A percentile compares a stretch with the other conserved stretches of the same genome.
phyloP scores from a whole-genome alignment of 345 rosid genomes.

The Isatis tinctoria region DNA sequence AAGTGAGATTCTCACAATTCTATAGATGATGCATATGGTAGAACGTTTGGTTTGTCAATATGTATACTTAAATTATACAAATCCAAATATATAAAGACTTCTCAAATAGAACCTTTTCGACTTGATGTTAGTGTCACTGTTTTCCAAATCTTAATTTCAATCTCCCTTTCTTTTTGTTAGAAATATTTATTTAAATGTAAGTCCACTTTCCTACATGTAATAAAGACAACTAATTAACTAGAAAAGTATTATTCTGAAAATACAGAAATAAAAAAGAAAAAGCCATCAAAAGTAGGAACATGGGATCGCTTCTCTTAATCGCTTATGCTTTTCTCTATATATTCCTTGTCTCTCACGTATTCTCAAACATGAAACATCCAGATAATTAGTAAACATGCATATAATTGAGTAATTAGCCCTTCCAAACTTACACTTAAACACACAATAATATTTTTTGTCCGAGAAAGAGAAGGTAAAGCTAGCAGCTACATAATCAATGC shows the following conservation, averaged over 20 bases:
- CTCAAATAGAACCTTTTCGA: neutral
- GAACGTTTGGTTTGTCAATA: neutral
- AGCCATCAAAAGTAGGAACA: neutral
- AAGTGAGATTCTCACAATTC: constrained; percentile 1
- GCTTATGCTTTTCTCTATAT: constrained; percentile 10
- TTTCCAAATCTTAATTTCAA: neutral
- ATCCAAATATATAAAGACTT: neutral
- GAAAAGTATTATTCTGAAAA: neutral
- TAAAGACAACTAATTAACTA: neutral
- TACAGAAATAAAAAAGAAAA: neutral
- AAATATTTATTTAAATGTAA: neutral
- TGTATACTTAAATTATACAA: neutral
- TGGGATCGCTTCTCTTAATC: neutral
- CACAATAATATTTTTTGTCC: neutral
- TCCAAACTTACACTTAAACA: neutral
- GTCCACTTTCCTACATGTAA: neutral
- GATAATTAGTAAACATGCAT: neutral
- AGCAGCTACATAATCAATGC: constrained; percentile 4
- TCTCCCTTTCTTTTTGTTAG: neutral
- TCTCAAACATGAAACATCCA: constrained; percentile 2
- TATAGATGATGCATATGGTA: neutral
- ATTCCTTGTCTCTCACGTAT: constrained; percentile 5
- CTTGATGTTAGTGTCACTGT: neutral
- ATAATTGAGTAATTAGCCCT: constrained; percentile 6
- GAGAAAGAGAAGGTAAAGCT: neutral